Conservation (phyloP, 106 monocot species). For the Narthecium ossifragum region DNA sequence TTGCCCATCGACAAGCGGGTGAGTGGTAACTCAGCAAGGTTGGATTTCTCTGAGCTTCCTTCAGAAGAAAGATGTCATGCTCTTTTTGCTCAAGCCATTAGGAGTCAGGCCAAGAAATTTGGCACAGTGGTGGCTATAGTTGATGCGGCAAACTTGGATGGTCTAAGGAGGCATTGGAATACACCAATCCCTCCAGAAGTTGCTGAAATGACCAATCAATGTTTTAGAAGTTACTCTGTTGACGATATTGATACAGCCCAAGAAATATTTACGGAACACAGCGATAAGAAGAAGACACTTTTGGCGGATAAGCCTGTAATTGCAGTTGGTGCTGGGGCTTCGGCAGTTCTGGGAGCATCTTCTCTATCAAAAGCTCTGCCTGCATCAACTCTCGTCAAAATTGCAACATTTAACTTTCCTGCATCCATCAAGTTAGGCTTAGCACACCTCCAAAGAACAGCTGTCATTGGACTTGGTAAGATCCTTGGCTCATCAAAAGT, state of each 20-base stretch:
- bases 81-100: constrained; percentile 57
- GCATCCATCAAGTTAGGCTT: constrained; percentile 32
- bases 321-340: constrained; percentile 81
- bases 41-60: constrained; percentile 52
- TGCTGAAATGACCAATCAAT: constrained; percentile 29
- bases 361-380: constrained; percentile 72
- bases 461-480: constrained; percentile 53
- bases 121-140: constrained; percentile 80
- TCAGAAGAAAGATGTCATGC: constrained; percentile 67
- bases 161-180: constrained; percentile 80
- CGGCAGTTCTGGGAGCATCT: constrained; percentile 66
- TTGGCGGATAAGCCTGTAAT: constrained; percentile 60
- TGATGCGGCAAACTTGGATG: constrained; percentile 59
- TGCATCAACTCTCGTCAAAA: constrained; percentile 59
- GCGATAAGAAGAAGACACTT: constrained; percentile 27
- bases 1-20: constrained; percentile 27
- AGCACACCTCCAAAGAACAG: constrained; percentile 52
- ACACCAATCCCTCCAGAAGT: constrained; percentile 53
- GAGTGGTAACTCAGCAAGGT: constrained; percentile 5
- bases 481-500: constrained; percentile 48
- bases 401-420: constrained; percentile 38
- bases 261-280: constrained; percentile 3
- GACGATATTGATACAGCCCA: constrained; percentile 14
- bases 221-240: constrained; percentile 19
- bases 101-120: constrained; percentile 47